These are phyloP conservation scores for Trypanosomatidae sp. DNA, from an alignment of 208 protist genomes.

Conservation along the genomic window DNA sequence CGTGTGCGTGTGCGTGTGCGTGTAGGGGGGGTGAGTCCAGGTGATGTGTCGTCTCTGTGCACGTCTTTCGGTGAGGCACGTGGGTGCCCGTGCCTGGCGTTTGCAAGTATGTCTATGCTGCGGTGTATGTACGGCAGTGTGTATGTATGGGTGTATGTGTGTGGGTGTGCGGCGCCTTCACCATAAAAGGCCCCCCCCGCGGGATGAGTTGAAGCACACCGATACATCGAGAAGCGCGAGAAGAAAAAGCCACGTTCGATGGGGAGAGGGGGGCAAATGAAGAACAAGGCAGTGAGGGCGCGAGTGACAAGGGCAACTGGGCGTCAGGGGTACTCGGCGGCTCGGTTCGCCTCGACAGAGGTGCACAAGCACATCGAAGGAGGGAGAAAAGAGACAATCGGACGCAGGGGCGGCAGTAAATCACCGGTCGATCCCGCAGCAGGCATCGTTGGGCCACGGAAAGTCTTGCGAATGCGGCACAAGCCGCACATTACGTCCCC, in stretches of 20 bases:
- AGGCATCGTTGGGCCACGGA: background rate
- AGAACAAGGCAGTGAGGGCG: background rate
- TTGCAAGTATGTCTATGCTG: background rate
- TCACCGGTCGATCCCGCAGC: background rate
- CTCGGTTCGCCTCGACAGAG: too few relatives aligned
- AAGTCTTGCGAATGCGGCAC: background rate
- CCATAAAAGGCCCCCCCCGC: background rate
- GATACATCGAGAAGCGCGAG: background rate
- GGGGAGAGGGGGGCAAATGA: background rate
- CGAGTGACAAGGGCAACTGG: background rate
- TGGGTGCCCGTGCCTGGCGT: background rate
- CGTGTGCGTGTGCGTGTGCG: background rate
- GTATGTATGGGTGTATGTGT: constrained; percentile 3
- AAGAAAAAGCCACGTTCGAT: background rate
- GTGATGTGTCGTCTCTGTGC: background rate
- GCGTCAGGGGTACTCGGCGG: background rate
- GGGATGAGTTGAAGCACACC: background rate
- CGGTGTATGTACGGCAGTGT: background rate
- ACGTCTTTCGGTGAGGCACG: background rate
- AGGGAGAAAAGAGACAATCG: background rate
- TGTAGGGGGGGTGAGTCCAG: background rate
- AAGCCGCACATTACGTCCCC: background rate
- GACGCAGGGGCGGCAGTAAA: background rate
- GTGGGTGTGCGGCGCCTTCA: background rate
- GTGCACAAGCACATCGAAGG: background rate